These are phyloP conservation scores for Sicyos edulis DNA, from an alignment of 306 rosid species.

Conservation along the genomic window DNA sequence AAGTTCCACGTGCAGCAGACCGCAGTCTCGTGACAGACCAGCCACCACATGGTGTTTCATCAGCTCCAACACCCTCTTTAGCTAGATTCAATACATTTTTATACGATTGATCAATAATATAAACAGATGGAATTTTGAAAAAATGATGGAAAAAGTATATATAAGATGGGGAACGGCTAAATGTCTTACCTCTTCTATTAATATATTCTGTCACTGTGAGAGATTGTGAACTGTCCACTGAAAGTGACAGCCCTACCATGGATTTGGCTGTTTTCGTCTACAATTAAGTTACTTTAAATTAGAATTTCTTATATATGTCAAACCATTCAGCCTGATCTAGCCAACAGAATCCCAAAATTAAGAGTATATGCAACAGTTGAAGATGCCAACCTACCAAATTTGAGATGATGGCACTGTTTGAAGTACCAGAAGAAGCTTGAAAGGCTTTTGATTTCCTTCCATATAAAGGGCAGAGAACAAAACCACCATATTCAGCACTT, in stretches of 20 bases:
- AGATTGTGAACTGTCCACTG: slow-evolving; percentile 78
- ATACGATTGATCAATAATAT: slow-evolving; percentile 20
- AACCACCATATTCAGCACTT: slow-evolving; percentile 68
- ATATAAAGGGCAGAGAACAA: slow-evolving; percentile 84
- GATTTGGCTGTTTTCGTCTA: slow-evolving; percentile 97
- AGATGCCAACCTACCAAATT: slow-evolving; percentile 57
- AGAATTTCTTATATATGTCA: slow-evolving; percentile 15
- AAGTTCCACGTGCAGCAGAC: slow-evolving; percentile 93
- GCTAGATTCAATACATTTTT: slow-evolving; percentile 43
- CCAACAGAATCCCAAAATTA: not conserved
- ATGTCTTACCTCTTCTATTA: slow-evolving; percentile 68
- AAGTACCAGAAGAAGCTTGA: slow-evolving; percentile 83
- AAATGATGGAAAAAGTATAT: not conserved
- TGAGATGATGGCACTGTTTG: slow-evolving; percentile 68
- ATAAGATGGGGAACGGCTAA: slow-evolving; percentile 12
- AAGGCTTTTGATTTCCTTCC: slow-evolving; percentile 96
- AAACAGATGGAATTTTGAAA: slow-evolving; percentile 3
- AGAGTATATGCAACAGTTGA: slow-evolving; percentile 6
- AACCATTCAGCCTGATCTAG: slow-evolving; percentile 18
- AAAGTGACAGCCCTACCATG: slow-evolving; percentile 67
- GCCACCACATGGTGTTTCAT: slow-evolving; percentile 88
- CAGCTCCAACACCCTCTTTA: slow-evolving; percentile 98
- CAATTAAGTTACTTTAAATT: slow-evolving; percentile 26
- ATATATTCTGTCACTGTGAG: slow-evolving; percentile 62
- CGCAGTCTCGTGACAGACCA: slow-evolving; percentile 97